Evolutionary conservation across 805 yeast genomes (phyloP), one percentile per base, ranked within the genome.

Genomic region (Monosporozyma unispora): DNA sequence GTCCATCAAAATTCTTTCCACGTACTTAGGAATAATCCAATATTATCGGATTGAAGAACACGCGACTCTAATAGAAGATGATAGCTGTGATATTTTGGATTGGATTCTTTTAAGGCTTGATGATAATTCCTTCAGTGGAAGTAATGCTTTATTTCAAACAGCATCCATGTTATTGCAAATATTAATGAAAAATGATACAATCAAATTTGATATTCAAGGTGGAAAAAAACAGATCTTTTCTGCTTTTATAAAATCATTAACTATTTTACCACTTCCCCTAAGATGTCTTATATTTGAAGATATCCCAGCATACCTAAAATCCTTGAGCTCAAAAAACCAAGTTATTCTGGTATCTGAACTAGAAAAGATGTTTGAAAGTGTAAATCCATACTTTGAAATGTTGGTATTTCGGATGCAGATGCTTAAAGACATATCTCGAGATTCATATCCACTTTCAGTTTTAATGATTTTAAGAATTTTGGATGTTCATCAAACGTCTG

Each of bases 1-100:
- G 0, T 54, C 62, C 0, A 52, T 63, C 21, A 42, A 39, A 16
- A 25, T 47, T 5, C 50, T 66, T 8, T 43, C 58, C 10, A 22
- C 45, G 1, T 63, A 54, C 48, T 47, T 66, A 35, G 50, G 52
- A 14, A 45, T 52, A 3, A 46, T 52, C 1, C 46, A 55, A 7
- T 22, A 55, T 1, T 44, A 54, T 0, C 68, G 78, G 70, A 41
- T 68, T 1, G 35, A 46, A 1, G 49, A 47, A 4, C 31, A 45
- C 0, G 56, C 61, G 8, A 58, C 54, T 1, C 58, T 57, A 1
- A 57, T 76, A 7, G 53, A 59, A 18, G 67, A 67, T 3, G 82
- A 79, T 45, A 71, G 73, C 42, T 58, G 57, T 35, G 84, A 80
- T 54, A 70, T 81, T 18, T 65, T 71, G 38, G 59, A 65, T 1